Percentiles rank a stretch among this genome's conserved stretches.
phyloP scores from a whole-genome alignment of 768 basidiomycete genomes.

The Lactifluus piperatus region DNA sequence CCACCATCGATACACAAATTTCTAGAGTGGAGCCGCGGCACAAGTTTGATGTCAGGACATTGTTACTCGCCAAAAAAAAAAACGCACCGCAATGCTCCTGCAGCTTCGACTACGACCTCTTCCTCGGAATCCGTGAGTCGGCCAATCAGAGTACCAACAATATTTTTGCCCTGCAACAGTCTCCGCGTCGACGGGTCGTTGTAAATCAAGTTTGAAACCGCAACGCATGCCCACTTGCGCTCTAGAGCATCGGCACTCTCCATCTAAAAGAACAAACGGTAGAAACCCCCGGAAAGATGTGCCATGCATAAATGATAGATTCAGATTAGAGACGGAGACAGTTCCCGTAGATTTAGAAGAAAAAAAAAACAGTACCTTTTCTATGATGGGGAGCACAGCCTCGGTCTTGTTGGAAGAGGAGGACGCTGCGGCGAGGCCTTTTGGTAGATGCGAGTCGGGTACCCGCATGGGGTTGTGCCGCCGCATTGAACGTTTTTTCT shows the following conservation, averaged over 20 bases:
- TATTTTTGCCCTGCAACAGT: constrained; percentile 82
- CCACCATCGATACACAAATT: constrained; percentile 95
- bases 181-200: constrained; percentile 90
- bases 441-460: constrained; percentile 83
- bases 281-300: not conserved
- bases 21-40: constrained; percentile 32
- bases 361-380: constrained; percentile 50
- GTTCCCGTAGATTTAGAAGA: not conserved
- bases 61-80: not conserved
- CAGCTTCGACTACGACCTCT: constrained; percentile 85
- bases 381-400: constrained; percentile 78
- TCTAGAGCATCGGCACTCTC: constrained; percentile 68
- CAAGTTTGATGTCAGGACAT: not conserved
- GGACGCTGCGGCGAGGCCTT: constrained; percentile 68
- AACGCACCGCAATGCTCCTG: constrained; percentile 74
- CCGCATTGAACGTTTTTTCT: constrained; percentile 78
- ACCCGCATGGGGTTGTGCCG: constrained; percentile 92
- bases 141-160: constrained; percentile 78
- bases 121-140: constrained; percentile 86
- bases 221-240: constrained; percentile 93
- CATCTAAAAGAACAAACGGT: constrained; percentile 39
- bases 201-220: constrained; percentile 91
- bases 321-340: not conserved
- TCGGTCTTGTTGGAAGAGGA: constrained; percentile 68
- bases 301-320: not conserved